Base-by-base conservation (phyloP, 805 yeast species). In the Ogataea siamensis region DNA sequence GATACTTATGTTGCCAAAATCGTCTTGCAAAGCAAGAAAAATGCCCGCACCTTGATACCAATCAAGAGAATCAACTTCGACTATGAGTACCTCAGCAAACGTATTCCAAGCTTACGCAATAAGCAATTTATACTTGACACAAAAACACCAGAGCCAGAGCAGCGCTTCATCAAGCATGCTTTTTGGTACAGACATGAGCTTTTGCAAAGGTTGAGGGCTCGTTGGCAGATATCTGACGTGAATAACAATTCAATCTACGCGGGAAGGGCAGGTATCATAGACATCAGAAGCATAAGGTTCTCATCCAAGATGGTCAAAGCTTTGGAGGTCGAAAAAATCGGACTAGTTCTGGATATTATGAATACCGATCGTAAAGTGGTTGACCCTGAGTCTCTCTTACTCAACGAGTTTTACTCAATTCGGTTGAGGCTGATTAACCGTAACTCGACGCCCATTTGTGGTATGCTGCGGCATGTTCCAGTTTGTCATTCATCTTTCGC, bases 161-260 rank as follows among this genome's bases (percentile, higher is more conserved):
- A 73, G 23, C 50, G 50, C 29, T 73, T 67, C 37, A 73, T 78
- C 62, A 68, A 78, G 40, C 80, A 78, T 44, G 64, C 75, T 2
- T 93, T 88, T 58, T 91, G 99, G 99, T 74, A 83, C 46, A 64
- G 95, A 40, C 78, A 83, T 40, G 71, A 72, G 43, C 57, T 93
- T 1, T 63, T 91, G 36, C 67, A 71, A 31, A 64, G 66, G 11
- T 50, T 93, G 5, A 57, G 62, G 2, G 96, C 95, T 2, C 50
- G 58, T 2, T 91, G 99, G 99, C 52, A 51, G 15, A 58, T 67
- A 4, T 40, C 54, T 5, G 37, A 54, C 13, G 21, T 30, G 12
- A 53, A 46, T n/a, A 31, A 37, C 14, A 63, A 59, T 13, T 63
- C 61, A 1, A 43, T 51, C 12, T 51, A 55, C 24, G 39, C 57